phyloP scores from a whole-genome alignment of 345 rosid species.

The Salix koriyanagi region DNA sequence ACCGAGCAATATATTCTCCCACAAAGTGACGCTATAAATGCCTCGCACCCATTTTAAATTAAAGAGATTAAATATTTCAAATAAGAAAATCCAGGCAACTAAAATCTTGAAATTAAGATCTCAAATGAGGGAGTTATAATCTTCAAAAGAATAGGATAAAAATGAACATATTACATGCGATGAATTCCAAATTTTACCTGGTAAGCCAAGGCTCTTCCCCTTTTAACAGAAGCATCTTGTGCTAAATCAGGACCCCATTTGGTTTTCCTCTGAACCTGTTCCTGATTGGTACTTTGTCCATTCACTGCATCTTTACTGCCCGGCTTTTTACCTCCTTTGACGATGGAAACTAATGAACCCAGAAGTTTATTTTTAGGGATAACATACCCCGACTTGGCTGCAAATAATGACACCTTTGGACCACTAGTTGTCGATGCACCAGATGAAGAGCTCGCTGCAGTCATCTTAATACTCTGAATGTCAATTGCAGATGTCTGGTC shows the following conservation, averaged over 20 bases:
- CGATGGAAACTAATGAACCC: slow-evolving; percentile 73
- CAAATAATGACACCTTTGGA: slow-evolving; percentile 64
- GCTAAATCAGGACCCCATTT: slow-evolving; percentile 82
- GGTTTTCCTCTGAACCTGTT: slow-evolving; percentile 61
- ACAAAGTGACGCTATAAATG: slow-evolving; percentile 35
- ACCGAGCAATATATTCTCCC: slow-evolving; percentile 37
- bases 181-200: slow-evolving; percentile 52
- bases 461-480: slow-evolving; percentile 31
- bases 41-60: slow-evolving; percentile 21
- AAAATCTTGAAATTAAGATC: not conserved
- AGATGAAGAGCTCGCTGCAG: not conserved
- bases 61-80: not conserved
- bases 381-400: slow-evolving; percentile 74
- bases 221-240: slow-evolving; percentile 59
- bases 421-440: not conserved
- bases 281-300: slow-evolving; percentile 40
- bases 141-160: too few relatives aligned
- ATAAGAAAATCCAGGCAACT: not conserved
- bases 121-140: not conserved
- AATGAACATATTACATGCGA: not conserved
- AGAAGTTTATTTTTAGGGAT: slow-evolving; percentile 89
- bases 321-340: slow-evolving; percentile 47
- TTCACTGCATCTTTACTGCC: slow-evolving; percentile 33
- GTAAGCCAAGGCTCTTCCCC: slow-evolving; percentile 63
- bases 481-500: slow-evolving; percentile 30